Conservation (phyloP, 805 yeast genomes). For the Myxozyma mucilagina region DNA sequence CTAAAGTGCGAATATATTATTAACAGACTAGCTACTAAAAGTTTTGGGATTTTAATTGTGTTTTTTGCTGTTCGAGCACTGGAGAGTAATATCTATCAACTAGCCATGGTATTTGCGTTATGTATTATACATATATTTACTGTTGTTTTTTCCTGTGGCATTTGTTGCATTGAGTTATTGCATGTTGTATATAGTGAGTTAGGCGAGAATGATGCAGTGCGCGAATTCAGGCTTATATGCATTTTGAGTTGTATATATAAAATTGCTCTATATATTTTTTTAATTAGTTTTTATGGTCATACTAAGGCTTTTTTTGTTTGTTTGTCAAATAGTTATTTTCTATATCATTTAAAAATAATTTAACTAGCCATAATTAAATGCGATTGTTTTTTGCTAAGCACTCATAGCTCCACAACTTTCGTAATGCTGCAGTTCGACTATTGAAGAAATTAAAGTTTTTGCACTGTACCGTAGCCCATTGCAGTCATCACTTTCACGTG, state of each 20-base stretch:
- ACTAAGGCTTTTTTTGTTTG: background rate
- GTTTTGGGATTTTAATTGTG: background rate
- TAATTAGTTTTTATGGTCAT: background rate
- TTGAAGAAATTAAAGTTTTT: too few relatives aligned
- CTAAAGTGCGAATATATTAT: background rate
- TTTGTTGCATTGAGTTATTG: too few relatives aligned
- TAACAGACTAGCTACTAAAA: background rate
- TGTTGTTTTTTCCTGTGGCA: background rate
- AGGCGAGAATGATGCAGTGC: conserved; percentile 10
- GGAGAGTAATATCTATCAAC: background rate
- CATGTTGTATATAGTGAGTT: background rate
- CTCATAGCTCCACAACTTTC: too few relatives aligned
- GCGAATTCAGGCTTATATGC: background rate
- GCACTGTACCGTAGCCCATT: too few relatives aligned
- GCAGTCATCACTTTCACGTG: too few relatives aligned
- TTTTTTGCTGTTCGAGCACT: background rate
- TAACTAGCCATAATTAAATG: too few relatives aligned
- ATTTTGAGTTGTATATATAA: background rate
- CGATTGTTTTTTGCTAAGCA: too few relatives aligned
- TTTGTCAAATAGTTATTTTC: background rate
- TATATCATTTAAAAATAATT: too few relatives aligned
- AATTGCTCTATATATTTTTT: background rate
- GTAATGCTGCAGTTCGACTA: too few relatives aligned
- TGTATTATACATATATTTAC: background rate
- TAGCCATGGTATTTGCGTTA: background rate